phyloP scores from a whole-genome alignment of 1,284 basidiomycete genomes.

The Xerocomus minutiporus region DNA sequence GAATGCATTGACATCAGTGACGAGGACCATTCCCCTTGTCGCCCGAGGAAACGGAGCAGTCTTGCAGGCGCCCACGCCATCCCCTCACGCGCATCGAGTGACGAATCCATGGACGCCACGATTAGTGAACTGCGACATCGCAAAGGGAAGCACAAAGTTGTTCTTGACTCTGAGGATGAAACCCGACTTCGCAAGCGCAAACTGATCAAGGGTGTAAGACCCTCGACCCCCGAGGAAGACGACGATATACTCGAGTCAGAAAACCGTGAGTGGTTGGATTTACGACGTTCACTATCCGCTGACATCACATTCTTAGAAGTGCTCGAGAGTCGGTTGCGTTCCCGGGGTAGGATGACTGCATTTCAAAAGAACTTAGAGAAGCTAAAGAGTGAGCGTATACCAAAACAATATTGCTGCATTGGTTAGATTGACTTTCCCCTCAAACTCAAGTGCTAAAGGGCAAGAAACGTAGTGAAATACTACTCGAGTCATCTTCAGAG shows the following conservation, averaged over 20 bases:
- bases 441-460: constrained; percentile 32
- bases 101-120: constrained; percentile 23
- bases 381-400: constrained; percentile 49
- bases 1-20: constrained; percentile 32
- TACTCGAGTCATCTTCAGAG: constrained; percentile 36
- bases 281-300: not conserved
- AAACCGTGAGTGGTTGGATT: constrained; percentile 39
- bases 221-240: constrained; percentile 44
- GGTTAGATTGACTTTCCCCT: constrained; percentile 4
- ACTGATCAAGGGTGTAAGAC: constrained; percentile 46
- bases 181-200: constrained; percentile 38
- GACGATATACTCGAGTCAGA: constrained; percentile 52
- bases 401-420: not conserved
- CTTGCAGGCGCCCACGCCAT: constrained; percentile 19
- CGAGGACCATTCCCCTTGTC: constrained; percentile 33
- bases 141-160: constrained; percentile 17
- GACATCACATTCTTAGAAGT: constrained; percentile 44
- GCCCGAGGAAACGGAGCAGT: constrained; percentile 30
- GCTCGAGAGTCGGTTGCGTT: constrained; percentile 57
- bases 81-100: constrained; percentile 21
- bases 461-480: constrained; percentile 44
- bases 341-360: constrained; percentile 51
- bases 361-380: constrained; percentile 61
- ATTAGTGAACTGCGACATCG: constrained; percentile 13
- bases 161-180: constrained; percentile 31